These are phyloP conservation scores for Venturia carpophila DNA, from an alignment of 2,329 filamentous ascomycete genomes.

Conservation along the genomic window DNA sequence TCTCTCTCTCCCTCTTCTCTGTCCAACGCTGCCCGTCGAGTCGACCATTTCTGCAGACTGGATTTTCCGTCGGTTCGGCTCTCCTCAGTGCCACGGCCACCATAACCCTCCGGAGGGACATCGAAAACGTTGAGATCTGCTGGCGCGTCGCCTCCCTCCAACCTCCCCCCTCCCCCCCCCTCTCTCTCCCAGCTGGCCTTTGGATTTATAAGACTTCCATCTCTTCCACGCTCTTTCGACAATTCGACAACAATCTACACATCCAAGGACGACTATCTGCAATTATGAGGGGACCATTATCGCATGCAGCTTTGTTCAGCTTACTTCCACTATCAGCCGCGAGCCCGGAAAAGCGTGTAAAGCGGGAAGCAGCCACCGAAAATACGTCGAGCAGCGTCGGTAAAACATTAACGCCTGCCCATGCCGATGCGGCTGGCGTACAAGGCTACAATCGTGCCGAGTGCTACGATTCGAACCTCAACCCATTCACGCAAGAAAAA, in stretches of 20 bases:
- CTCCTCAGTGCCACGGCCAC: neutral
- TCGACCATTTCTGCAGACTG: neutral
- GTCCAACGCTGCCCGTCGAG: neutral
- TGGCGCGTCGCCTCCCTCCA: neutral
- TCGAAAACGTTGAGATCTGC: neutral
- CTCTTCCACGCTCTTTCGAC: neutral
- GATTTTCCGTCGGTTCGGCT: neutral
- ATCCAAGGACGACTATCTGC: neutral
- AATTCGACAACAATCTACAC: neutral
- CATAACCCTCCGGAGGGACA: neutral
- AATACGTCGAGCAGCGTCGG: neutral
- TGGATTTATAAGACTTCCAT: neutral
- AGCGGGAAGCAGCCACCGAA: slow-evolving; percentile 1
- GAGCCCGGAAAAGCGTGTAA: neutral
- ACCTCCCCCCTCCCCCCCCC: neutral
- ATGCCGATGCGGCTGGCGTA: neutral
- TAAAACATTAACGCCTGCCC: neutral
- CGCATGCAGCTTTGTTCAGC: neutral
- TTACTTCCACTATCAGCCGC: neutral
- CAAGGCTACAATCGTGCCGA: slow-evolving; percentile 13
- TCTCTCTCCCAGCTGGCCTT: neutral
- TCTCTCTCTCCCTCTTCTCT: too few species aligned
- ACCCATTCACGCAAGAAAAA: slow-evolving; percentile 12
- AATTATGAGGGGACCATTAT: neutral
- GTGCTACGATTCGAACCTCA: slow-evolving; percentile 14